phyloP scores from a whole-genome alignment of 306 rosid species.

The Malus fusca region DNA sequence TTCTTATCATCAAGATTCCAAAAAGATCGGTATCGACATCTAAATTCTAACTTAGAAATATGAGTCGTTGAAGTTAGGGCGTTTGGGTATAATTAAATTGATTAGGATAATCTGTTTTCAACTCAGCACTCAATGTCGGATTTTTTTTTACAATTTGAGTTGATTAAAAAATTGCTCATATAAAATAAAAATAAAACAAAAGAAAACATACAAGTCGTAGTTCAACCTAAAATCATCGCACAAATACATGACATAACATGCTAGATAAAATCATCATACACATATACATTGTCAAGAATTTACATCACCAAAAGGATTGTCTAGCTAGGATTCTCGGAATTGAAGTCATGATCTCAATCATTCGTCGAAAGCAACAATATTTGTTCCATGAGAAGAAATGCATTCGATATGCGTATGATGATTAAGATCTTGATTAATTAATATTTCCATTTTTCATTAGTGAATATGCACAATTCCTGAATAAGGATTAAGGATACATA shows the following conservation, averaged over 20 bases:
- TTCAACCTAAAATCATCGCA: background rate
- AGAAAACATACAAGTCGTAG: background rate
- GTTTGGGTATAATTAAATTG: background rate
- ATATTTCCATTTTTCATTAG: background rate
- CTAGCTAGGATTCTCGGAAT: background rate
- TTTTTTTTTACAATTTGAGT: no score
- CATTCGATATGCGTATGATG: background rate
- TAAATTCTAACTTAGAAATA: background rate
- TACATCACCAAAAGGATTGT: background rate
- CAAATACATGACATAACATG: background rate
- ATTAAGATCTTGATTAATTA: background rate
- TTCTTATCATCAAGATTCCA: conserved; percentile 16
- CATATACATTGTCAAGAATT: background rate
- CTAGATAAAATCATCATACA: background rate
- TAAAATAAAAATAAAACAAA: no score
- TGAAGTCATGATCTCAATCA: background rate
- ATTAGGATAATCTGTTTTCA: background rate
- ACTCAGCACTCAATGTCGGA: no score
- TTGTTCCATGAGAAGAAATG: background rate
- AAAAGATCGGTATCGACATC: conserved; percentile 8
- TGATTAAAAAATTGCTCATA: no score
- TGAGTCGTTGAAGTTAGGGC: no score
- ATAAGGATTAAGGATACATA: background rate
- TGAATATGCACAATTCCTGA: background rate
- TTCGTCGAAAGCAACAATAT: background rate